Percentiles rank a stretch among this genome's conserved stretches.
Conservation (phyloP, 1,139 yeast species). For the Scheffersomyces lignicola region DNA sequence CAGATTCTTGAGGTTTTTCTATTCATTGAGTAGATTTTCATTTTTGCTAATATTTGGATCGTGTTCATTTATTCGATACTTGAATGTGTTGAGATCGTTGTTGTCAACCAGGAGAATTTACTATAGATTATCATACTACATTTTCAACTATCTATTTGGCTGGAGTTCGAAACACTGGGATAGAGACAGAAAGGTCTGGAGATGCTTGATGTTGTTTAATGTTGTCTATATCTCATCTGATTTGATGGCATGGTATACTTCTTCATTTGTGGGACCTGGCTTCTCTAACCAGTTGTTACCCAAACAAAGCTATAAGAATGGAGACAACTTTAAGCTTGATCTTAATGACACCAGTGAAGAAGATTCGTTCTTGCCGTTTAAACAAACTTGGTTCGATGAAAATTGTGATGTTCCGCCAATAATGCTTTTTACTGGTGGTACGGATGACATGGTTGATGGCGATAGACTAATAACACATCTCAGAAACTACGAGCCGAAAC, state of each 20-base stretch:
- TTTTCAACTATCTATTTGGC: conserved; percentile 81
- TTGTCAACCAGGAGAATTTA: conserved; percentile 51
- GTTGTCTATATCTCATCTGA: conserved; percentile 80
- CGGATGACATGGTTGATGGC: conserved; percentile 70
- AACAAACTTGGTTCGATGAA: conserved; percentile 55
- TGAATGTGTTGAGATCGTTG: conserved; percentile 50
- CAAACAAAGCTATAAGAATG: conserved; percentile 29
- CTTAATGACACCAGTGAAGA: conserved; percentile 17
- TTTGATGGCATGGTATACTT: conserved; percentile 89
- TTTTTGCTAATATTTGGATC: conserved; percentile 58
- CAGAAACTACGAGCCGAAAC: conserved; percentile 47
- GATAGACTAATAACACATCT: conserved; percentile 53
- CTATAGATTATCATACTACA: conserved; percentile 65
- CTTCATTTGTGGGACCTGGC: conserved; percentile 44
- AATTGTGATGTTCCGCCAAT: conserved; percentile 48
- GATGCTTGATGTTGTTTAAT: conserved; percentile 79
- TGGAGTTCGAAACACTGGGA: conserved; percentile 84
- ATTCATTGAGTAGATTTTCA: conserved; percentile 32
- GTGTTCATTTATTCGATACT: conserved; percentile 58
- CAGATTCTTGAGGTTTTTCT: conserved; percentile 57
- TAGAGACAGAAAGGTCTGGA: conserved; percentile 55
- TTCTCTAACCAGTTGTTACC: conserved; percentile 42
- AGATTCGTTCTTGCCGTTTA: conserved; percentile 53
- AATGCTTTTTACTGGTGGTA: conserved; percentile 59
- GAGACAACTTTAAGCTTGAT: conserved; percentile 22